phyloP scores from a whole-genome alignment of 495 filamentous ascomycete genomes.

The Talaromyces proteolyticus region DNA sequence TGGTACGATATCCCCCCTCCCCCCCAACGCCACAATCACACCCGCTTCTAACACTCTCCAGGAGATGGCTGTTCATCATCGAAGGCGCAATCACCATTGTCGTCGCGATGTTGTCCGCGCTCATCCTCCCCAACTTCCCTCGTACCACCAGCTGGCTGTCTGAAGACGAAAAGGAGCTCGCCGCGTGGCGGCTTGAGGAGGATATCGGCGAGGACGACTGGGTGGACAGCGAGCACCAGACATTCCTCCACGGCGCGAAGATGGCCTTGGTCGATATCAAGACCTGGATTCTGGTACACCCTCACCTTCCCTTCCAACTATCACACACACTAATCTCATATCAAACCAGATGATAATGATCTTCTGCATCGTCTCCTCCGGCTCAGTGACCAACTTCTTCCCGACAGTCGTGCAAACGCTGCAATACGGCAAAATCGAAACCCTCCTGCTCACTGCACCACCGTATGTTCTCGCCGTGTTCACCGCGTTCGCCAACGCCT shows the following conservation, averaged over 20 bases:
- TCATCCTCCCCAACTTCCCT: constrained; percentile 75
- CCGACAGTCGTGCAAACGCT: constrained; percentile 77
- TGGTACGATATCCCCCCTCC: constrained; percentile 23
- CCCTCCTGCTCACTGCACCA: constrained; percentile 72
- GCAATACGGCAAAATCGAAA: constrained; percentile 57
- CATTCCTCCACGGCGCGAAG: constrained; percentile 60
- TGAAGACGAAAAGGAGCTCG: constrained; percentile 61
- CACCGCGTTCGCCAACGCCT: constrained; percentile 65
- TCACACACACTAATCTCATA: constrained; percentile 15
- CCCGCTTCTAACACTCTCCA: neutral
- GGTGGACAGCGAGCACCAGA: constrained; percentile 56
- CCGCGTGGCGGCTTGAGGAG: constrained; percentile 64
- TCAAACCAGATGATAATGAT: constrained; percentile 57
- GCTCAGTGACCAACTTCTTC: constrained; percentile 85
- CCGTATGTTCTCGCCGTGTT: constrained; percentile 69
- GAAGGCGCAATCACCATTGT: constrained; percentile 60
- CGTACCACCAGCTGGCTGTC: constrained; percentile 68
- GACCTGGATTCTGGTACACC: constrained; percentile 52
- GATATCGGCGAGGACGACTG: constrained; percentile 79
- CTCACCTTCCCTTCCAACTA: constrained; percentile 24
- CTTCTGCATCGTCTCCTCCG: constrained; percentile 64
- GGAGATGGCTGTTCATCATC: constrained; percentile 53
- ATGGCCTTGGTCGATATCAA: constrained; percentile 68
- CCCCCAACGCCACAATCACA: constrained; percentile 6
- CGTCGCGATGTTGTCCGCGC: constrained; percentile 45